Conservation (phyloP, 1,284 basidiomycete genomes). For the Ustanciosporium gigantosporum region DNA sequence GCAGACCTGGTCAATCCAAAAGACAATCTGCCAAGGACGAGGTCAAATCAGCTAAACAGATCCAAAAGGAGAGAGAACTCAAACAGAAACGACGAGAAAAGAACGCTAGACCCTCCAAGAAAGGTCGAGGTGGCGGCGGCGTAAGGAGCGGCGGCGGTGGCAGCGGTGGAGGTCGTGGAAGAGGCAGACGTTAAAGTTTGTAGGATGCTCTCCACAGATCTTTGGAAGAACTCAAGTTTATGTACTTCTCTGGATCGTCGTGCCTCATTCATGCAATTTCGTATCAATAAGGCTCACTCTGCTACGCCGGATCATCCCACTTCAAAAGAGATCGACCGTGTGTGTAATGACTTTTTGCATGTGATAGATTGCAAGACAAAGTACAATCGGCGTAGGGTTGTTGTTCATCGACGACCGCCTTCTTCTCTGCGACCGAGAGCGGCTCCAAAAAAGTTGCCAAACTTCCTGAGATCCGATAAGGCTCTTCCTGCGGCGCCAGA, state of each 20-base stretch:
- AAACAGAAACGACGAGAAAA: conserved; percentile 49
- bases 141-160: conserved; percentile 1
- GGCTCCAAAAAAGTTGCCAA: conserved; percentile 53
- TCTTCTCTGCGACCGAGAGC: conserved; percentile 45
- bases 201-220: too few species aligned
- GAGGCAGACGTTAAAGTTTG: conserved; percentile 9
- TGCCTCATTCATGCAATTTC: too few species aligned
- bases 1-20: conserved; percentile 34
- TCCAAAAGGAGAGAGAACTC: conserved; percentile 47
- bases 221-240: too few species aligned
- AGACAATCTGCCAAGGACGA: conserved; percentile 38
- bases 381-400: too few species aligned
- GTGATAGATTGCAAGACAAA: too few species aligned
- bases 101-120: conserved; percentile 50
- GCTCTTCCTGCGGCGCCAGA: conserved; percentile 26
- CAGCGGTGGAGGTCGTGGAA: conserved; percentile 4
- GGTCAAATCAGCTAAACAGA: conserved; percentile 47
- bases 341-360: too few species aligned
- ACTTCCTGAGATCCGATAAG: conserved; percentile 51
- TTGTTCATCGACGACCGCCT: too few species aligned
- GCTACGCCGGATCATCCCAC: too few species aligned
- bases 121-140: conserved; percentile 1
- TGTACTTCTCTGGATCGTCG: too few species aligned
- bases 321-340: too few species aligned
- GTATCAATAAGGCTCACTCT: too few species aligned